Percentiles rank a stretch among this genome's conserved stretches.
Evolutionary conservation across 2,329 filamentous ascomycete genomes (phyloP).

Genomic region (Hirsutella minnesotensis): DNA sequence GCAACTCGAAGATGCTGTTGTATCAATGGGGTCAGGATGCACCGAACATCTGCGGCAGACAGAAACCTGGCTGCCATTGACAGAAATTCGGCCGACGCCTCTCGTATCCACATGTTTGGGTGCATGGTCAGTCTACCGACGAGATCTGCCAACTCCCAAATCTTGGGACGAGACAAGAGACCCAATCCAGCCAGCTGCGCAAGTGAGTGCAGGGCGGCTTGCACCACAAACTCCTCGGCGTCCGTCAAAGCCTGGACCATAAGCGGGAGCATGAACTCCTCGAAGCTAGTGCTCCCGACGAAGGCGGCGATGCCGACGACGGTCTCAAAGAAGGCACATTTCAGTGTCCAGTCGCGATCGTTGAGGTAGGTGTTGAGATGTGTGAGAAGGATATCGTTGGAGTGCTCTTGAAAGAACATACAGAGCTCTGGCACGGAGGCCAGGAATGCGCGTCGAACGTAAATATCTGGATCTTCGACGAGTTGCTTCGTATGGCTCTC

Average conservation of each 20-base stretch:
- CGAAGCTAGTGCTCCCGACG: conserved; percentile 75
- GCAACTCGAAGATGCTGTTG: conserved; percentile 70
- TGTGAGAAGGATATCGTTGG: conserved; percentile 90
- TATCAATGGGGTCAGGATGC: conserved; percentile 71
- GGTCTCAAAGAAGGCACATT: conserved; percentile 92
- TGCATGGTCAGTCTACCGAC: conserved; percentile 81
- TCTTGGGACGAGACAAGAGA: conserved; percentile 70
- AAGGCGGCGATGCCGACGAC: conserved; percentile 89
- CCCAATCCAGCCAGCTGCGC: conserved; percentile 82
- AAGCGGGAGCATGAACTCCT: conserved; percentile 89
- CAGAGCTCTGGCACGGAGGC: conserved; percentile 86
- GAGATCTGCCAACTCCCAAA: conserved; percentile 79
- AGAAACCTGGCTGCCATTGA: conserved; percentile 65
- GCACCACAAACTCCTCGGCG: conserved; percentile 85
- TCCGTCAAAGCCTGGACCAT: conserved; percentile 95
- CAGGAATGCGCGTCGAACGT: conserved; percentile 82
- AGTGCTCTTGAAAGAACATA: conserved; percentile 85
- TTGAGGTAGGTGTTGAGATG: conserved; percentile 97
- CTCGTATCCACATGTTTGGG: conserved; percentile 89
- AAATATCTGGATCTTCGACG: conserved; percentile 74
- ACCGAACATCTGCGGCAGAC: conserved; percentile 69
- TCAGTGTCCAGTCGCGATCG: conserved; percentile 90
- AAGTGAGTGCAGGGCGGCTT: conserved; percentile 77
- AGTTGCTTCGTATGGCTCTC: conserved; percentile 82
- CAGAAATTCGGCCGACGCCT: conserved; percentile 77